phyloP scores from a whole-genome alignment of 2,329 filamentous ascomycete genomes.

The Harringtonia aguacate region DNA sequence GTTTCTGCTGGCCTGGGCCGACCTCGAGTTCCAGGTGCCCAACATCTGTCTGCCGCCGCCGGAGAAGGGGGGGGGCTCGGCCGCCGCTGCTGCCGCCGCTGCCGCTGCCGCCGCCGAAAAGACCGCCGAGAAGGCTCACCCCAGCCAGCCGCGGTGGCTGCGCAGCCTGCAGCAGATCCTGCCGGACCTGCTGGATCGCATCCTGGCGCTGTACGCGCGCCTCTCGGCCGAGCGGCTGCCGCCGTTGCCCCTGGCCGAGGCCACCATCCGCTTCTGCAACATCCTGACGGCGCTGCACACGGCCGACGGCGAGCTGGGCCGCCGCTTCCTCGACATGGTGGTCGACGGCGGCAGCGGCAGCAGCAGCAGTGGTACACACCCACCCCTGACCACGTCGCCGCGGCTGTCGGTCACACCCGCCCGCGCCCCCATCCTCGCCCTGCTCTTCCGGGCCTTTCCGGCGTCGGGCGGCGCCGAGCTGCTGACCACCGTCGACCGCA shows the following conservation, averaged over 20 bases:
- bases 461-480: slow-evolving; percentile 52
- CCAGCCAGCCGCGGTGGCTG: slow-evolving; percentile 39
- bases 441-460: slow-evolving; percentile 62
- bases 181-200: slow-evolving; percentile 65
- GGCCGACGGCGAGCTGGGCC: slow-evolving; percentile 50
- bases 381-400: slow-evolving; percentile 37
- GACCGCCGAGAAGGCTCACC: slow-evolving; percentile 28
- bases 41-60: slow-evolving; percentile 40
- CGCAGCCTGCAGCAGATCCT: slow-evolving; percentile 47
- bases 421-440: slow-evolving; percentile 52
- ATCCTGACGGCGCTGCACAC: slow-evolving; percentile 57
- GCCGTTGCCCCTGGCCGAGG: slow-evolving; percentile 60
- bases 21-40: slow-evolving; percentile 71
- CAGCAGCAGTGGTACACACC: background rate
- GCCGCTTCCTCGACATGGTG: slow-evolving; percentile 51
- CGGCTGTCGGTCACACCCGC: slow-evolving; percentile 44
- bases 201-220: slow-evolving; percentile 62
- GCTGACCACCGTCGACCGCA: slow-evolving; percentile 63
- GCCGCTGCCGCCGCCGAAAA: slow-evolving; percentile 18
- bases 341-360: slow-evolving; percentile 48
- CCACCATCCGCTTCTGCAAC: slow-evolving; percentile 62
- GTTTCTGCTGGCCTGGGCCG: slow-evolving; percentile 73
- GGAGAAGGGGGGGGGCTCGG: slow-evolving; percentile 28
- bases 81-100: slow-evolving; percentile 3
- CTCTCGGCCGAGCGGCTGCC: slow-evolving; percentile 62